Percentiles rank a stretch among this genome's conserved stretches.
Evolutionary conservation across 2,329 filamentous ascomycete species (phyloP).

Genomic region (Colletotrichum sp.): DNA sequence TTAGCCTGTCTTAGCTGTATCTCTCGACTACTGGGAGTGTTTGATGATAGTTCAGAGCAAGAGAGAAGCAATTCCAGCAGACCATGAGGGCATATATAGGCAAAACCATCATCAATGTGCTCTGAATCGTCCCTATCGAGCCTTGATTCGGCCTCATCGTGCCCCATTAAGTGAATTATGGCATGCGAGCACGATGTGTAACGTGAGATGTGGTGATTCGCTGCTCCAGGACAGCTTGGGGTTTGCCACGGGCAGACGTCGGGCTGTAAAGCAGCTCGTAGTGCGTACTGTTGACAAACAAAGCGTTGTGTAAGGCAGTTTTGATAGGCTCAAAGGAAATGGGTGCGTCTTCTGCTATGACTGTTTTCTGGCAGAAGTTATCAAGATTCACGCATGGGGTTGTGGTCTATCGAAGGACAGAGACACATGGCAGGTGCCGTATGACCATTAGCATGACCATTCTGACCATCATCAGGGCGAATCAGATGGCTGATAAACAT

Average conservation of each 20-base stretch:
- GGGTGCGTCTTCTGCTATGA: neutral
- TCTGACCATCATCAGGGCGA: neutral
- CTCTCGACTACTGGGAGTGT: accelerated
- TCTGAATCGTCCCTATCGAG: neutral
- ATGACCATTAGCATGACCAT: too few species aligned
- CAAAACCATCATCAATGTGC: accelerated
- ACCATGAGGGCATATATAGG: neutral
- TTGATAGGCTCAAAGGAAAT: neutral
- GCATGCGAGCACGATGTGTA: neutral
- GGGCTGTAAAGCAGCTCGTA: neutral
- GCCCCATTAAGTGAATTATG: neutral
- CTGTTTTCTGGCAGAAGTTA: accelerated
- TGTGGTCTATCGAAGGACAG: neutral
- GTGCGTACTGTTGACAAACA: neutral
- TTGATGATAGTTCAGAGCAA: neutral
- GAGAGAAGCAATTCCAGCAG: neutral
- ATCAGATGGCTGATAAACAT: neutral
- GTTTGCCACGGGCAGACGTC: neutral
- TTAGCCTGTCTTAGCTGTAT: neutral
- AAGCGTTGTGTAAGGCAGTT: neutral
- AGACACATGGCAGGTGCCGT: neutral
- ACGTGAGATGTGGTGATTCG: neutral
- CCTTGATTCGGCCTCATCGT: neutral
- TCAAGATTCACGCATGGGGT: neutral
- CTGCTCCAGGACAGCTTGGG: neutral